Base-by-base conservation (phyloP, 2,329 filamentous ascomycete species). In the Epichloe amarillans region DNA sequence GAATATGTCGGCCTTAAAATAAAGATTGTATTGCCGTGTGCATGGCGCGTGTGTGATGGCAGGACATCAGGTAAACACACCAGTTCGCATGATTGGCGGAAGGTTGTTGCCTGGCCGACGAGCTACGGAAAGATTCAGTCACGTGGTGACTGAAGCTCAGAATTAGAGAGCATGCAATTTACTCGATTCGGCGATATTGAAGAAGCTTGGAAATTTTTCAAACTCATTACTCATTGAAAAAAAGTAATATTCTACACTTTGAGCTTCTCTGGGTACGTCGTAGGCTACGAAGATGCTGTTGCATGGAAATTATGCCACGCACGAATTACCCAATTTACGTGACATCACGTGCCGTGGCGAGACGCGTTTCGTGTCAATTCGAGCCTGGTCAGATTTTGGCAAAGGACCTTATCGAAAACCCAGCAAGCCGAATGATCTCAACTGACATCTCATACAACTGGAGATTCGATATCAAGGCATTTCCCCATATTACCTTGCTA, bases 301-400 rank as follows among this genome's bases (percentile, higher is more conserved):
- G 35, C 11, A 15, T 46, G 35, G 5, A 7, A 39, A 17, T 12
- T 35, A 47, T 36, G 21, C 19, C 36, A 11, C 30, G 30, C 8
- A 36, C 15, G 26, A 36, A 19, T 26, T 11, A 4, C 30, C 21
- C 60, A 61, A 58, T 68, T 60, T 63, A 67, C 65, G 61, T 64
- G 64, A 14, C 12, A 12, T 57, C 66, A 69, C 66, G 66, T 69
- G 66, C 56, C 2, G 5, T 10, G 61, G 64, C 57, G 65, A 53
- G 47, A 56, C 65, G 65, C 61, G 62, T 61, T 59, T 56, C 52
- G 47, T 38, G 52, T 52, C 40, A 21, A 36, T 21, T 37, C 4
- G 5, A 14, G 14, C n/a, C 30, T 30, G 30, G 11, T 10, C 30
- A 30, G 21, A 11, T 11, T 17, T 17, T n/a, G 8, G 15, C 45